phyloP scores from a whole-genome alignment of 495 filamentous ascomycete species.

The Glonium stellatum region DNA sequence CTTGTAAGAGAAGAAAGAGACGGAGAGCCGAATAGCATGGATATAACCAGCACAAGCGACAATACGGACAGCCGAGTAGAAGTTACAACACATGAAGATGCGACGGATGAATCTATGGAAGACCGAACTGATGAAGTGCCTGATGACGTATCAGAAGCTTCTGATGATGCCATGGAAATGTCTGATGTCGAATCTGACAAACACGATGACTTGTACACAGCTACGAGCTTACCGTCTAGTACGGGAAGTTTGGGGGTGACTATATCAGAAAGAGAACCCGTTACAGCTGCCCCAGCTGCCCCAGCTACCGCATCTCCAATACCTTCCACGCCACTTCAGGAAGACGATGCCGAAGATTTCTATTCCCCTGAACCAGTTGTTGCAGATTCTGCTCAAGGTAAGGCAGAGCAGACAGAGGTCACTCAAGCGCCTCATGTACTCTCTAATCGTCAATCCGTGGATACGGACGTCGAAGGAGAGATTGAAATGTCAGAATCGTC shows the following conservation, averaged over 20 bases:
- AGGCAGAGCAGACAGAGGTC: slow-evolving; percentile 36
- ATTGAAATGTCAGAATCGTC: slow-evolving; percentile 22
- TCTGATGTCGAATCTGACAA: slow-evolving; percentile 18
- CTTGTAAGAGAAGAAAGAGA: not conserved
- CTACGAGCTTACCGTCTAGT: not conserved
- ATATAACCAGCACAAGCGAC: no score
- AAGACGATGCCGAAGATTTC: not conserved
- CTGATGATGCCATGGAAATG: slow-evolving; percentile 7
- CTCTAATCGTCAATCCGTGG: not conserved
- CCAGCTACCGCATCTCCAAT: not conserved
- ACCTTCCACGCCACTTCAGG: not conserved
- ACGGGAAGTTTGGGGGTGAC: not conserved
- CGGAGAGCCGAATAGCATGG: no score
- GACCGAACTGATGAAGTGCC: not conserved
- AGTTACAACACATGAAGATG: no score
- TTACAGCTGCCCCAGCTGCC: not conserved
- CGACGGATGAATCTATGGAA: no score
- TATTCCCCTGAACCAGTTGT: not conserved
- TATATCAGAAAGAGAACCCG: not conserved
- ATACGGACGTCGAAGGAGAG: slow-evolving; percentile 15
- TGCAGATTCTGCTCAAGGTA: not conserved
- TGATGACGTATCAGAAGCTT: not conserved
- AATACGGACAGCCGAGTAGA: no score
- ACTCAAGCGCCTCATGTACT: slow-evolving; percentile 45
- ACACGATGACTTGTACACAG: not conserved